These are phyloP conservation scores for Asterionellopsis glacialis DNA, from an alignment of 108 stramenopile species.

Conservation along the genomic window DNA sequence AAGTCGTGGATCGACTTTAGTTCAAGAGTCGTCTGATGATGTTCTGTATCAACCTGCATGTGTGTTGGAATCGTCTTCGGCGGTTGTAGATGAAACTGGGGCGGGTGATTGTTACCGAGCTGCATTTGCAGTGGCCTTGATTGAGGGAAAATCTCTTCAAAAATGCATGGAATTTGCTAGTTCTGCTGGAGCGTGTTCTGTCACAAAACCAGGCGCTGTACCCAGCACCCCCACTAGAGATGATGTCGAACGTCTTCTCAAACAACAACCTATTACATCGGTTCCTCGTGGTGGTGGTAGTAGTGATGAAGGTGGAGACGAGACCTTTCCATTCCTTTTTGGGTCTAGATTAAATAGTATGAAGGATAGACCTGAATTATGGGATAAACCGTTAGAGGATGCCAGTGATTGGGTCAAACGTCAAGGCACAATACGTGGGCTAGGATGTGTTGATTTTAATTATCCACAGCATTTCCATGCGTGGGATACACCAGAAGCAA, in stretches of 20 bases:
- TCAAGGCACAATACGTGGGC: slow-evolving; percentile 56
- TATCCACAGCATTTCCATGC: slow-evolving; percentile 79
- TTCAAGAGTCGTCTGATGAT: slow-evolving; percentile 18
- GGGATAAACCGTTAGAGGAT: slow-evolving; percentile 23
- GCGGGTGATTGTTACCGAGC: slow-evolving; percentile 86
- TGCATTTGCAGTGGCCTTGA: slow-evolving; percentile 70
- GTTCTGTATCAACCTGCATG: slow-evolving; percentile 36
- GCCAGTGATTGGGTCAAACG: slow-evolving; percentile 60
- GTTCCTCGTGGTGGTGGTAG: not conserved
- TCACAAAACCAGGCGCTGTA: slow-evolving; percentile 47
- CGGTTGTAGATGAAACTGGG: slow-evolving; percentile 76
- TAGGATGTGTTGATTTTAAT: slow-evolving; percentile 85
- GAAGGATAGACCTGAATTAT: slow-evolving; percentile 76
- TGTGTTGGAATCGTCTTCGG: slow-evolving; percentile 13
- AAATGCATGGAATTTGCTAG: slow-evolving; percentile 63
- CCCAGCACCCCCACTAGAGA: slow-evolving; percentile 51
- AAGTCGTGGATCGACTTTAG: slow-evolving; percentile 45
- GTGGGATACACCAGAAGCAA: slow-evolving; percentile 44
- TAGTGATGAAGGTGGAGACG: slow-evolving; percentile 11
- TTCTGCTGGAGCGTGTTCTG: slow-evolving; percentile 68
- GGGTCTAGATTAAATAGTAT: slow-evolving; percentile 82
- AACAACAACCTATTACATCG: not conserved
- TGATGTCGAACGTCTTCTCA: slow-evolving; percentile 33
- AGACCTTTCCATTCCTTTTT: slow-evolving; percentile 62
- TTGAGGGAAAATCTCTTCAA: slow-evolving; percentile 30